Conservation (phyloP, 164 flowering plant species). For the Pachysandra terminalis region DNA sequence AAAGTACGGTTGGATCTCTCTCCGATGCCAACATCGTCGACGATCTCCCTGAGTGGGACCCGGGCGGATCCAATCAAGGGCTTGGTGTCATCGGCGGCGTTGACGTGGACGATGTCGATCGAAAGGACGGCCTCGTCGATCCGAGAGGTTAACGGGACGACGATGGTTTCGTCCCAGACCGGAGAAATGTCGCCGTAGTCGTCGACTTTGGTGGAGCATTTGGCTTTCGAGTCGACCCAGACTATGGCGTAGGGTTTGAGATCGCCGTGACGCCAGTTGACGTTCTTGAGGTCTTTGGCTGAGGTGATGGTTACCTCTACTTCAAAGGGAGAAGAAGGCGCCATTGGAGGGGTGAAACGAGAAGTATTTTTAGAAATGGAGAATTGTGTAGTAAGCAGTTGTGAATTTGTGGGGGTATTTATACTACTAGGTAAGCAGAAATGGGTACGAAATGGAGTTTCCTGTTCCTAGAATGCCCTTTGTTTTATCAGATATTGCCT, state of each 20-base stretch:
- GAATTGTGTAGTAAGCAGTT: no score
- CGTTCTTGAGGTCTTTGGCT: conserved; percentile 77
- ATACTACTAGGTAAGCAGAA: no score
- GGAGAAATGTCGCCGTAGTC: conserved; percentile 55
- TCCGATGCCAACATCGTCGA: conserved; percentile 54
- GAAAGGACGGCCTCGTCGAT: conserved; percentile 45
- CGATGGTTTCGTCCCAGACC: conserved; percentile 54
- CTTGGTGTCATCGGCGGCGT: conserved; percentile 41
- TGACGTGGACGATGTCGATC: conserved; percentile 60
- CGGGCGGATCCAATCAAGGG: conserved; percentile 58
- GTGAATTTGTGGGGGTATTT: no score
- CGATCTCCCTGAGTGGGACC: conserved; percentile 41
- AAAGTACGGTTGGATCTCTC: conserved; percentile 18
- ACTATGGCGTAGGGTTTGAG: conserved; percentile 71
- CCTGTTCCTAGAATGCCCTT: no score
- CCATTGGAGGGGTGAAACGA: conserved; percentile 21
- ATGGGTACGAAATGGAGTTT: no score
- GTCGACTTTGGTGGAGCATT: conserved; percentile 57
- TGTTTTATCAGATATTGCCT: no score
- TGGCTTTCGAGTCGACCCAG: conserved; percentile 61
- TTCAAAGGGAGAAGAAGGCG: conserved; percentile 32
- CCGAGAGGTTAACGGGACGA: conserved; percentile 44
- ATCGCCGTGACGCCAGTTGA: conserved; percentile 81
- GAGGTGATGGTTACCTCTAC: conserved; percentile 50
- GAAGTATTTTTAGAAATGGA: no score